phyloP scores from a whole-genome alignment of 139 green algal species.

The Chlorella sorokiniana region DNA sequence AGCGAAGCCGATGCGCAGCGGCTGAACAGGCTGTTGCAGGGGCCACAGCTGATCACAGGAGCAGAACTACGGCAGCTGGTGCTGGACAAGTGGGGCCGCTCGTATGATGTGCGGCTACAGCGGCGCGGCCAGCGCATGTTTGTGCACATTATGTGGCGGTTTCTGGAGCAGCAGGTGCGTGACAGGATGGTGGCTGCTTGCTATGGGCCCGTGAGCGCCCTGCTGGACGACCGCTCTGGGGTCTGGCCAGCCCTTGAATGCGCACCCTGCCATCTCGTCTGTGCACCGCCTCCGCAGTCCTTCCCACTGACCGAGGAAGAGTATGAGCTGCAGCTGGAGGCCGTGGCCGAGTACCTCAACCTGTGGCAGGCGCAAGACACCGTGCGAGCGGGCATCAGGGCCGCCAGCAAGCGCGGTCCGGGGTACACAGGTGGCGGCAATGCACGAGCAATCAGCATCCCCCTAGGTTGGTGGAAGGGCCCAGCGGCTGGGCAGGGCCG shows the following conservation, averaged over 20 bases:
- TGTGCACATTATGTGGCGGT: slow-evolving; percentile 60
- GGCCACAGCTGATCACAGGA: slow-evolving; percentile 17
- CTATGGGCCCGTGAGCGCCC: no score
- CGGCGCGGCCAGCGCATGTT: slow-evolving; percentile 28
- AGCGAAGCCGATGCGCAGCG: background rate
- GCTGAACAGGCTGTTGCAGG: slow-evolving; percentile 13
- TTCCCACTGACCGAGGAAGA: slow-evolving; percentile 61
- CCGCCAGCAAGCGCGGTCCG: slow-evolving; percentile 22
- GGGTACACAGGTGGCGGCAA: slow-evolving; percentile 45
- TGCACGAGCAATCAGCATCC: slow-evolving; percentile 37
- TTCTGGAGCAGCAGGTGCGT: slow-evolving; percentile 50
- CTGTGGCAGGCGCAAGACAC: slow-evolving; percentile 47
- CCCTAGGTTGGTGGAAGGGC: slow-evolving; percentile 42
- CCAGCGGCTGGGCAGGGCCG: background rate
- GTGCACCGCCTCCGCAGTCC: background rate
- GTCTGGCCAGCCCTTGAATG: background rate
- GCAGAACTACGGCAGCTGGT: slow-evolving; percentile 38
- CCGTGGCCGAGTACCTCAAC: slow-evolving; percentile 50
- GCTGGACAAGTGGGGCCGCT: slow-evolving; percentile 29
- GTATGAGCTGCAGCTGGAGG: slow-evolving; percentile 63
- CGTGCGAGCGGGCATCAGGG: slow-evolving; percentile 47
- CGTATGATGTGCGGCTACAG: slow-evolving; percentile 28
- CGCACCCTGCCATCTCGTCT: background rate
- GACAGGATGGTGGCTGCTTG: background rate
- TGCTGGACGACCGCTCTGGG: no score